phyloP scores from a whole-genome alignment of 2,329 filamentous ascomycete species.

The Fragosphaeria purpurea region DNA sequence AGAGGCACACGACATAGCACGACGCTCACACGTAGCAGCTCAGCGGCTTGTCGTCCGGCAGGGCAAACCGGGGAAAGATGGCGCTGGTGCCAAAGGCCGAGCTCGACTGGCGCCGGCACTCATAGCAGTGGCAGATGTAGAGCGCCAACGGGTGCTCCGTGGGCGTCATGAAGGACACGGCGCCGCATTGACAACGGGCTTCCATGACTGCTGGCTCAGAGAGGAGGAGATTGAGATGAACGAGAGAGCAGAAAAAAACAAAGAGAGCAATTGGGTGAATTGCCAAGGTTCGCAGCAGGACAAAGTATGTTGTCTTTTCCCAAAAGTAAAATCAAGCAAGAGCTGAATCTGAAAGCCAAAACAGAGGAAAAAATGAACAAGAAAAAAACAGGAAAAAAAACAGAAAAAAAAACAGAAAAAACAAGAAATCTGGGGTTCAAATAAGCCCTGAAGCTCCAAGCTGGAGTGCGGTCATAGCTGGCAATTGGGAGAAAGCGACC shows the following conservation, averaged over 20 bases:
- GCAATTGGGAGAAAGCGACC: not conserved
- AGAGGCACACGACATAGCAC: too few relatives aligned
- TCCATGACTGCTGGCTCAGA: slow-evolving; percentile 9
- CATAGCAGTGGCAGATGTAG: slow-evolving; percentile 17
- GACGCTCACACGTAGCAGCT: slow-evolving; percentile 44
- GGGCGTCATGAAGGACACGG: slow-evolving; percentile 14
- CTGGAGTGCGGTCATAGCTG: slow-evolving; percentile 1
- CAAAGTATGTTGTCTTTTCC: too few relatives aligned
- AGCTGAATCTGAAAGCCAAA: too few relatives aligned
- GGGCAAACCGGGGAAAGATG: slow-evolving; percentile 56
- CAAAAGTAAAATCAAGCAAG: too few relatives aligned
- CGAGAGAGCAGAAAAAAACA: not conserved
- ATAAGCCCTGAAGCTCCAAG: not conserved
- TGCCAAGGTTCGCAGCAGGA: too few relatives aligned
- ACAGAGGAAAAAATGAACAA: too few relatives aligned
- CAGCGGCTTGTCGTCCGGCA: slow-evolving; percentile 39
- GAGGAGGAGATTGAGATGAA: not conserved
- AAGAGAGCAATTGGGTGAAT: not conserved
- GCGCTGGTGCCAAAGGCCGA: slow-evolving; percentile 56
- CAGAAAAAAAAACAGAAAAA: not conserved
- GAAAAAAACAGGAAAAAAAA: not conserved
- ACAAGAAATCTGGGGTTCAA: not conserved
- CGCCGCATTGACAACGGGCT: slow-evolving; percentile 15
- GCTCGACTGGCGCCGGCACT: slow-evolving; percentile 14
- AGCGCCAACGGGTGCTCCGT: slow-evolving; percentile 12